These are phyloP conservation scores for Herpetomonas tarakana DNA, from an alignment of 208 protist genomes.

Conservation along the genomic window DNA sequence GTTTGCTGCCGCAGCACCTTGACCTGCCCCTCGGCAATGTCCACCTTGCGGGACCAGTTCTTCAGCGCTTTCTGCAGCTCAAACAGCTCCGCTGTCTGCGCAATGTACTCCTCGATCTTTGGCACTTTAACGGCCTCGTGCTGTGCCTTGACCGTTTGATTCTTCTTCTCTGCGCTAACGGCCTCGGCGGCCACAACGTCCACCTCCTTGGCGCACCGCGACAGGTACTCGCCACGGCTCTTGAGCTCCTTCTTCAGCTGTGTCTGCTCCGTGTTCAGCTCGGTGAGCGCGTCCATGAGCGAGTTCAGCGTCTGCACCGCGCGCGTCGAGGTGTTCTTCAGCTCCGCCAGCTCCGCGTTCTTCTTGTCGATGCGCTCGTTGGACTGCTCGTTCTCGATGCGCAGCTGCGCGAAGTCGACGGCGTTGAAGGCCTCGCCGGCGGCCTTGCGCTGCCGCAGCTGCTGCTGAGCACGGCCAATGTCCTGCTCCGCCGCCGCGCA, in stretches of 20 bases:
- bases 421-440: conserved; percentile 91
- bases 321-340: conserved; percentile 95
- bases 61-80: conserved; percentile 83
- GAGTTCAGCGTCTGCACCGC: conserved; percentile 91
- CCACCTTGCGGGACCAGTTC: conserved; percentile 91
- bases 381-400: conserved; percentile 96
- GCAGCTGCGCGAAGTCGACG: conserved; percentile 96
- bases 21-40: conserved; percentile 87
- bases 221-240: conserved; percentile 73
- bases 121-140: conserved; percentile 90
- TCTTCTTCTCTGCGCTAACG: conserved; percentile 58
- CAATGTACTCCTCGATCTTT: conserved; percentile 93
- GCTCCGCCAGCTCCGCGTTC: conserved; percentile 91
- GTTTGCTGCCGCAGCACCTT: conserved; percentile 61
- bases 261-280: conserved; percentile 78
- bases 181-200: conserved; percentile 65
- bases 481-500: conserved; percentile 64
- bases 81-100: conserved; percentile 91
- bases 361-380: conserved; percentile 93
- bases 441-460: conserved; percentile 86
- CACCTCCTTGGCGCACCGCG: conserved; percentile 60
- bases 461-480: conserved; percentile 79
- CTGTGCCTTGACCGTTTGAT: conserved; percentile 69
- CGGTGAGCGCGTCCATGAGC: conserved; percentile 86
- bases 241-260: conserved; percentile 84